phyloP scores from a whole-genome alignment of 768 basidiomycete genomes.

The Gyrodon lividus region DNA sequence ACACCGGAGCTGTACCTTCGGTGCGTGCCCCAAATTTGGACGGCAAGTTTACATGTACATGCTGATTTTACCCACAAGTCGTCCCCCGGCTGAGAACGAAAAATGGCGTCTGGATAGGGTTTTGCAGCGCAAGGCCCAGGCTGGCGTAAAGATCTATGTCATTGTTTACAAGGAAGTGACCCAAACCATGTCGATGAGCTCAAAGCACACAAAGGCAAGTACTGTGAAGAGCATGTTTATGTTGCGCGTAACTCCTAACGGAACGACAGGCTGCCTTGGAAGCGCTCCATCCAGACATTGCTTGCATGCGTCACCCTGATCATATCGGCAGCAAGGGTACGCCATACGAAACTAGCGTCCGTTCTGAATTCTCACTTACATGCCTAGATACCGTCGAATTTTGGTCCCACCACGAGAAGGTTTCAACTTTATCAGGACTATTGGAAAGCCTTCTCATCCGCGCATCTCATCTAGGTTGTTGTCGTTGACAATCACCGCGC shows the following conservation, averaged over 20 bases:
- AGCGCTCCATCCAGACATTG: conserved; percentile 82
- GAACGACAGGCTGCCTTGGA: conserved; percentile 64
- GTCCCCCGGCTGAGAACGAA: conserved; percentile 81
- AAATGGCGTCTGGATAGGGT: conserved; percentile 89
- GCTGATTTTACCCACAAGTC: conserved; percentile 30
- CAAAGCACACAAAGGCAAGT: conserved; percentile 75
- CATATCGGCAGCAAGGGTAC: conserved; percentile 78
- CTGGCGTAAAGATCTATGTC: conserved; percentile 91
- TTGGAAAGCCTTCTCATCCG: background rate
- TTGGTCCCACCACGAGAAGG: conserved; percentile 93
- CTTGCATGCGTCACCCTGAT: conserved; percentile 87
- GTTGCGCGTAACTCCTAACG: background rate
- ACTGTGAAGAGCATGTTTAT: background rate
- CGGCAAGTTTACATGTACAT: background rate
- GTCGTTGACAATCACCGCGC: conserved; percentile 85
- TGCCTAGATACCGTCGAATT: conserved; percentile 69
- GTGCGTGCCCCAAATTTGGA: conserved; percentile 7
- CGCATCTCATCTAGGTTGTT: conserved; percentile 47
- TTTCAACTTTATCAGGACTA: conserved; percentile 7
- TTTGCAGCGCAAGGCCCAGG: conserved; percentile 81
- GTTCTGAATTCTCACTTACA: background rate
- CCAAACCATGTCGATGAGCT: conserved; percentile 88
- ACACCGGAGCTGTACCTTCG: conserved; percentile 93
- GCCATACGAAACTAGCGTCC: background rate
- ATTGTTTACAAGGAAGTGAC: conserved; percentile 96